Percentiles rank a stretch among this genome's conserved stretches.
These are phyloP conservation scores for Hanseniaspora pseudoguilliermondii DNA, from an alignment of 805 yeast species.

Conservation along the genomic window DNA sequence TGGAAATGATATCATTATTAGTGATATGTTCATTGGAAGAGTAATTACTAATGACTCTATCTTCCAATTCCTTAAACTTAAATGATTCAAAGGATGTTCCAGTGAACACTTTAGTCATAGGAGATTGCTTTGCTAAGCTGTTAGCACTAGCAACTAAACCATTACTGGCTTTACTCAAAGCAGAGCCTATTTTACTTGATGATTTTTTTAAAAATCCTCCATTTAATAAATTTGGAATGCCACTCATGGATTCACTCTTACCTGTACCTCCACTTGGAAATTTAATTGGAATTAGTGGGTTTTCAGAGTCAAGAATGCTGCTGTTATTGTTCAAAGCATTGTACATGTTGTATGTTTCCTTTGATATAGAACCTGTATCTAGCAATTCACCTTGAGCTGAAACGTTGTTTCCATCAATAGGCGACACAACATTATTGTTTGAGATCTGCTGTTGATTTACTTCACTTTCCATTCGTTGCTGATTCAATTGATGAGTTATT, in stretches of 20 bases:
- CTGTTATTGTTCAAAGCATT: neutral
- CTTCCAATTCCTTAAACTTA: neutral
- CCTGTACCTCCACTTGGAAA: neutral
- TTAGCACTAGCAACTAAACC: neutral
- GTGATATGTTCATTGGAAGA: neutral
- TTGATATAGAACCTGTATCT: neutral
- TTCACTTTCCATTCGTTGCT: neutral
- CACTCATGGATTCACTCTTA: neutral
- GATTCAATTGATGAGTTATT: neutral
- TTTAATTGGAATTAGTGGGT: neutral
- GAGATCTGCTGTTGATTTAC: neutral
- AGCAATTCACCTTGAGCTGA: neutral
- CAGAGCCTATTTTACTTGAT: neutral
- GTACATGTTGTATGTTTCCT: neutral
- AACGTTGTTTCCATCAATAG: neutral
- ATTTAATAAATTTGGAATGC: neutral
- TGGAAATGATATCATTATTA: neutral
- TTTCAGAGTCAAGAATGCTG: neutral
- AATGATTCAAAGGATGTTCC: constrained; percentile 1
- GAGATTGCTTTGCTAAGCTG: neutral
- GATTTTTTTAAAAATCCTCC: neutral
- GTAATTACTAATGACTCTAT: neutral
- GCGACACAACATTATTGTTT: neutral
- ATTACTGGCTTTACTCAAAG: neutral
- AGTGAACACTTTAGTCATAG: neutral